phyloP scores from a whole-genome alignment of 352 stramenopile species.

The Phytophthora macrochlamydospora region DNA sequence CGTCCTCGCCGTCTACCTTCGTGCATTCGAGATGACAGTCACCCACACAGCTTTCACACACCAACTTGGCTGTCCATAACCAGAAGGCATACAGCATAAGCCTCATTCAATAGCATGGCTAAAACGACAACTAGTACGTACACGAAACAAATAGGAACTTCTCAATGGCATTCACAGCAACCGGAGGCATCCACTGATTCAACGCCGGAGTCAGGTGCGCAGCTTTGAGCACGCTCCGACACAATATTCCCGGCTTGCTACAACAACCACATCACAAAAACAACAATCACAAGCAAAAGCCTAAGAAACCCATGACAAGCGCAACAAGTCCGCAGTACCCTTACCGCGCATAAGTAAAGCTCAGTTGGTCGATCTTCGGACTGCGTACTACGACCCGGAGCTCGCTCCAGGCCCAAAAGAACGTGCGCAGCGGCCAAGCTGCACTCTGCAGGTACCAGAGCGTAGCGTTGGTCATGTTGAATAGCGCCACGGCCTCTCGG shows the following conservation, averaged over 20 bases:
- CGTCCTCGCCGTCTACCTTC: constrained; percentile 25
- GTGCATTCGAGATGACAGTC: constrained; percentile 65
- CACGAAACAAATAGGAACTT: constrained; percentile 50
- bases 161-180: constrained; percentile 47
- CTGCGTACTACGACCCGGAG: constrained; percentile 66
- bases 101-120: not conserved
- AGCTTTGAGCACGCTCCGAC: constrained; percentile 52
- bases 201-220: constrained; percentile 49
- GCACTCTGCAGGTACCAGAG: constrained; percentile 61
- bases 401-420: constrained; percentile 85
- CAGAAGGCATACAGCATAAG: not conserved
- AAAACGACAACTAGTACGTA: constrained; percentile 25
- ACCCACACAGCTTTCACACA: constrained; percentile 78
- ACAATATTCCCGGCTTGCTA: constrained; percentile 63
- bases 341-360: constrained; percentile 63
- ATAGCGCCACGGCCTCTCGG: constrained; percentile 57
- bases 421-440: constrained; percentile 58
- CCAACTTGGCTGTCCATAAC: constrained; percentile 44
- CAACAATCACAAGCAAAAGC: not conserved
- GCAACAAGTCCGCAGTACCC: not conserved
- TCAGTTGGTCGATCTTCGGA: constrained; percentile 49
- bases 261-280: not conserved
- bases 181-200: constrained; percentile 39
- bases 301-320: constrained; percentile 2
- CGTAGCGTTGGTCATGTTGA: constrained; percentile 51